Base-by-base conservation (phyloP, 2,329 filamentous ascomycete genomes). In the Exserohilum turcica region DNA sequence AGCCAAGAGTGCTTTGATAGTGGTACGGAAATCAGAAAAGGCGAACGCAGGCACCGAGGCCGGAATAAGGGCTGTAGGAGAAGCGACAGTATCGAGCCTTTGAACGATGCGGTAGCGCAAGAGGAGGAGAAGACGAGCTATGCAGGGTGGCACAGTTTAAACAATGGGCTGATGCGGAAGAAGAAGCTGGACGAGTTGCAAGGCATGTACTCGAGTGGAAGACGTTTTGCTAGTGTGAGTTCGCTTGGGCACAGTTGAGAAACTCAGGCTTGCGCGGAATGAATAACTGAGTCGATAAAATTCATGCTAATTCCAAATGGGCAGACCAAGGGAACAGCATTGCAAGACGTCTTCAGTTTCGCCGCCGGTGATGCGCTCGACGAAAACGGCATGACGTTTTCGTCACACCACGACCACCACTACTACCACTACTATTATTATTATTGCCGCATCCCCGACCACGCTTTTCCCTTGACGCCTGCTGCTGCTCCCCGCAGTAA, bases 171-270 rank as follows among this genome's bases (percentile, higher is more conserved):
- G 29, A 35, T 39, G 46, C 43, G 40, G 4, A 50, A 35, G 29
- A 43, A 5, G 21, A 44, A 21, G 19, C 12, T 50, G 16, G 33
- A 45, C 10, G 35, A 28, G 16, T 28, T 43, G 1, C 10, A 44
- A 29, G 21, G 40, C 15, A 54, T 44, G 46, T 54, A 44, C 40
- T 10, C 10, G 21, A 27, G 28, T 19, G 47, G 46, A 15, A 31
- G 10, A 5, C 32, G 29, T 28, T 54, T 44, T 50, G 36, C 40
- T 45, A 44, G 39, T 37, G 51, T 54, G 48, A 38, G 51, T 45
- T 13, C 12, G 16, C n/a, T 8, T 10, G 37, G 7, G 29, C 19
- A 24, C 10, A 15, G 19, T 35, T 29, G 24, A 29, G 28, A 4
- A 7, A 10, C 12, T 35, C 9, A 7, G 21, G 15, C 16, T 16